Evolutionary conservation across 495 filamentous ascomycete genomes (phyloP), one percentile per base, ranked within the genome.

Genomic region (Bryoglossum gracile): DNA sequence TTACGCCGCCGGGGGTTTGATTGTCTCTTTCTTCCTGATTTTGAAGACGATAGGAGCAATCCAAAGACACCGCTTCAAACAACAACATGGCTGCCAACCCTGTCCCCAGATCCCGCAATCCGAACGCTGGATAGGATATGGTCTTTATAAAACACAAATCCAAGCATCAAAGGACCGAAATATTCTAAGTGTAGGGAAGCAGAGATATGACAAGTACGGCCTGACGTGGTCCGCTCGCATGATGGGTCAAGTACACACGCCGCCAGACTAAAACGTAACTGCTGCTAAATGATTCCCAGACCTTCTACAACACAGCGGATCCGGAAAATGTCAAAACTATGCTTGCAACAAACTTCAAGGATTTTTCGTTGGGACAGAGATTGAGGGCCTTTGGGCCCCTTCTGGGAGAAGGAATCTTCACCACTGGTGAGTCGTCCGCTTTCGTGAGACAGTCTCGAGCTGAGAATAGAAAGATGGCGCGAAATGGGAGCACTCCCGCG

Each of bases 241-340:
- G 51, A 39, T 53, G 48, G 49, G 52, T 1, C 22, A 32, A 24
- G 45, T 47, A 47, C 6, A 5, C 14, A 5, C 30, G 18, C 23
- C 22, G 17, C 9, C 6, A 17, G 14, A 18, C 22, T 18, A 4
- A 17, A 11, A 16, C 6, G n/a, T n/a, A n/a, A n/a, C 6, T 40
- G 4, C 37, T 22, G 22, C 16, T 21, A 4, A 18, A 4, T 2
- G 17, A 16, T 10, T 11, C 34, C 2, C 3, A 38, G 22, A 38
- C 18, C 2, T 51, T 54, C 25, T 36, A 47, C 33, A 51, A 54
- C 18, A 90, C 87, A 1, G 69, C 67, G 38, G 86, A 94, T 17
- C 80, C 80, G 0, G 79, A 86, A 48, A 92, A 90, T 61, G 62
- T 94, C 51, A 81, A 89, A 52, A 70, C 83, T 0, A 66, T 91